These are phyloP conservation scores for Ceratobasidium sp. DNA, from an alignment of 1,284 basidiomycete genomes.

Conservation along the genomic window DNA sequence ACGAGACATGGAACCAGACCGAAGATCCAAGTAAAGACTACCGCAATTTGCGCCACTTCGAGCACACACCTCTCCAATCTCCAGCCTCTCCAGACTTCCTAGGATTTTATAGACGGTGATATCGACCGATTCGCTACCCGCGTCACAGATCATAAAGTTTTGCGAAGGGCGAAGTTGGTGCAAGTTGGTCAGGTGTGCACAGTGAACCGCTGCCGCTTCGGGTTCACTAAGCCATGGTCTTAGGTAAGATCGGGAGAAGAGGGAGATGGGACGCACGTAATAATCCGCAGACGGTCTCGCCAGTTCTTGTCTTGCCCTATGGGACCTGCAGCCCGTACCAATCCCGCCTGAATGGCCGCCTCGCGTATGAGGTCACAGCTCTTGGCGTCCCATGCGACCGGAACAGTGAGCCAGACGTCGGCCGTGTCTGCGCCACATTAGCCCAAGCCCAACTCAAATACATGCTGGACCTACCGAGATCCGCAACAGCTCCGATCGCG, in stretches of 20 bases:
- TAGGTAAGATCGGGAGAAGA: background rate
- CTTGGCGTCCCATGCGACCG: slow-evolving; percentile 83
- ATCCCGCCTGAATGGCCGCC: slow-evolving; percentile 75
- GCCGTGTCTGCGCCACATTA: slow-evolving; percentile 62
- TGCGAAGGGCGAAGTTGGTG: slow-evolving; percentile 77
- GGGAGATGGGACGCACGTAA: slow-evolving; percentile 61
- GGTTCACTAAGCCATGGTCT: slow-evolving; percentile 61
- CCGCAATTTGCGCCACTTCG: slow-evolving; percentile 83
- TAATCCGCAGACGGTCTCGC: slow-evolving; percentile 78
- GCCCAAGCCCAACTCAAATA: background rate
- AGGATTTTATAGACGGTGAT: slow-evolving; percentile 80
- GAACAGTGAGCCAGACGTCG: slow-evolving; percentile 80
- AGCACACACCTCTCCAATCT: slow-evolving; percentile 85
- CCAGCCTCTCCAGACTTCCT: slow-evolving; percentile 72
- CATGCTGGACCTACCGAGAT: slow-evolving; percentile 72
- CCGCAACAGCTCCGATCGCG: slow-evolving; percentile 80
- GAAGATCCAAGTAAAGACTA: slow-evolving; percentile 79
- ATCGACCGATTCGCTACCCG: slow-evolving; percentile 80
- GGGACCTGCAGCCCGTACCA: slow-evolving; percentile 71
- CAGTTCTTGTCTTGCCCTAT: slow-evolving; percentile 66
- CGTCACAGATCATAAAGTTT: slow-evolving; percentile 78
- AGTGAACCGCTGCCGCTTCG: slow-evolving; percentile 84
- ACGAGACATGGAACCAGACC: slow-evolving; percentile 49
- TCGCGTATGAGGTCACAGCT: slow-evolving; percentile 82
- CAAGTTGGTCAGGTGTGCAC: slow-evolving; percentile 74